A percentile compares a stretch with the other conserved stretches of the same genome.
These are phyloP conservation scores for Diplodia mutila DNA, from an alignment of 2,329 filamentous ascomycete genomes.

Conservation along the genomic window DNA sequence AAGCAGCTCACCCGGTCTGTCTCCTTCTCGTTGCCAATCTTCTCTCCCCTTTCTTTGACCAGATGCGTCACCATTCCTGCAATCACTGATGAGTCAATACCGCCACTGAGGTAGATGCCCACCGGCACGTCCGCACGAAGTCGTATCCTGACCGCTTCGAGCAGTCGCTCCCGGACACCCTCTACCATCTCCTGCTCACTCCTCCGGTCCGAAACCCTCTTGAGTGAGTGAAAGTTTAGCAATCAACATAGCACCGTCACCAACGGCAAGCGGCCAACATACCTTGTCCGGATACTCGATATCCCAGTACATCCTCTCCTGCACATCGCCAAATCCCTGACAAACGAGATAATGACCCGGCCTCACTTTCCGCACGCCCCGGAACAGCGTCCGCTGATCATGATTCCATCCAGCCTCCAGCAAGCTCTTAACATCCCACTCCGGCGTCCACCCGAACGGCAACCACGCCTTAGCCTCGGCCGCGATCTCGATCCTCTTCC, in stretches of 20 bases:
- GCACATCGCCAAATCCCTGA: constrained; percentile 42
- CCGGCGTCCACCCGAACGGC: constrained; percentile 55
- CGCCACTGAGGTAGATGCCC: constrained; percentile 61
- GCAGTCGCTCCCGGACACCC: constrained; percentile 53
- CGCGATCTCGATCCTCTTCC: constrained; percentile 57
- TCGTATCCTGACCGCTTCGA: constrained; percentile 58
- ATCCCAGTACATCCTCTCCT: constrained; percentile 58
- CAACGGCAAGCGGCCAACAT: neutral
- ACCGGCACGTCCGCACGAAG: constrained; percentile 62
- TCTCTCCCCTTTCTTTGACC: constrained; percentile 50
- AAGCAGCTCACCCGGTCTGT: constrained; percentile 52
- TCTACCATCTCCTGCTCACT: constrained; percentile 56
- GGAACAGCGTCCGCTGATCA: constrained; percentile 55
- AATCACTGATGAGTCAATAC: constrained; percentile 61
- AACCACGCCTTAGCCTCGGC: constrained; percentile 60
- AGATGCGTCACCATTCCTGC: constrained; percentile 61
- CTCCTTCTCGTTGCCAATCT: constrained; percentile 50
- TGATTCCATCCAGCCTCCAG: constrained; percentile 49
- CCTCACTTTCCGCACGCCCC: constrained; percentile 50
- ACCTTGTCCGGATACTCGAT: constrained; percentile 58
- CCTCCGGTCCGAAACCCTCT: constrained; percentile 44
- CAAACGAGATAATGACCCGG: constrained; percentile 30
- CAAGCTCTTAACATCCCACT: constrained; percentile 58
- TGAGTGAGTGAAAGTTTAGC: neutral
- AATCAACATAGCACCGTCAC: neutral